Evolutionary conservation across 495 filamentous ascomycete genomes (phyloP).

Genomic region (Bathelium albidoporum): DNA sequence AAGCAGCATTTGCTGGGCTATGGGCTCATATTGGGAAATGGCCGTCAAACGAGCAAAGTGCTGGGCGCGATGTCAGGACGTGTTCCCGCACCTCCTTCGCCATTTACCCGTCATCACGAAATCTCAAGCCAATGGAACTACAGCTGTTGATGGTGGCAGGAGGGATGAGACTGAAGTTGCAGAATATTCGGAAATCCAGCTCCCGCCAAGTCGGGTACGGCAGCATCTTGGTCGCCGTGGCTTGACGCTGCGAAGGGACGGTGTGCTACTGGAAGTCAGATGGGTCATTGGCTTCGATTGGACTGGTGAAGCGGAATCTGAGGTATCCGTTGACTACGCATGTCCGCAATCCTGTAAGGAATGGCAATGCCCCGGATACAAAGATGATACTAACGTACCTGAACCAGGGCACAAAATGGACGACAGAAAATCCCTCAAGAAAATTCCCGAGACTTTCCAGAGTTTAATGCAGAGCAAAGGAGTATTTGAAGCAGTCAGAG

Average conservation of each 20-base stretch:
- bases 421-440: conserved; percentile 35
- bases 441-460: conserved; percentile 43
- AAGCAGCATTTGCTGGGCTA: conserved; percentile 18
- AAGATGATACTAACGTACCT: conserved; percentile 37
- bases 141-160: conserved; percentile 17
- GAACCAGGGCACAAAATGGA: conserved; percentile 44
- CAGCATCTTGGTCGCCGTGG: conserved; percentile 16
- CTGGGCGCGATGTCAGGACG: conserved; percentile 21
- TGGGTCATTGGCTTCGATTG: conserved; percentile 54
- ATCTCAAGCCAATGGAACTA: conserved; percentile 30
- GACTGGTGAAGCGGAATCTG: conserved; percentile 50
- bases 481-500: conserved; percentile 42
- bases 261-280: conserved; percentile 19
- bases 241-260: conserved; percentile 11
- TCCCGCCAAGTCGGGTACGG: conserved; percentile 2
- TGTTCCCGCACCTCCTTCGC: conserved; percentile 21
- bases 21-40: conserved; percentile 24
- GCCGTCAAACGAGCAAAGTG: conserved; percentile 20
- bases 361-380: too few relatives aligned
- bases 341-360: not conserved
- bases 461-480: conserved; percentile 40
- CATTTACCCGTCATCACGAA: conserved; percentile 35
- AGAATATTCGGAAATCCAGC: not conserved
- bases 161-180: conserved; percentile 22
- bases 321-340: not conserved